phyloP scores from a whole-genome alignment of 352 stramenopile species.

The Globisporangium irregulare region DNA sequence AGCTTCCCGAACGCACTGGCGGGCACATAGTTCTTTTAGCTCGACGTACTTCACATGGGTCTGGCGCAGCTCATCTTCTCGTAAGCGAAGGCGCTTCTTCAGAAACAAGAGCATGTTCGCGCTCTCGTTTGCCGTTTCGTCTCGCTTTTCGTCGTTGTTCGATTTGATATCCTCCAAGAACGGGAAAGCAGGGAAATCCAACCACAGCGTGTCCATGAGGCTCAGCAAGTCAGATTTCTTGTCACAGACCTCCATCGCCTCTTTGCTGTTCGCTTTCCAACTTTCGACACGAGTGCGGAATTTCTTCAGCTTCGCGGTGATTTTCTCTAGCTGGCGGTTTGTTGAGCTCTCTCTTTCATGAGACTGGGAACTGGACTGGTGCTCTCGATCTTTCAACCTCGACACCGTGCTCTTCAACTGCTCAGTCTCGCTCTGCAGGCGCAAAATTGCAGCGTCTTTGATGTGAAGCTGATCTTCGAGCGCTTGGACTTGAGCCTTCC shows the following conservation, averaged over 20 bases:
- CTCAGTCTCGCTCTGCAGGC: slow-evolving; percentile 36
- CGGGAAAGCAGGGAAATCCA: slow-evolving; percentile 52
- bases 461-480: slow-evolving; percentile 32
- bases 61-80: slow-evolving; percentile 56
- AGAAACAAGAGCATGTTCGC: slow-evolving; percentile 44
- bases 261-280: slow-evolving; percentile 52
- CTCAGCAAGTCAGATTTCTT: slow-evolving; percentile 26
- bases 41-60: slow-evolving; percentile 70
- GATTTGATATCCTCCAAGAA: slow-evolving; percentile 1
- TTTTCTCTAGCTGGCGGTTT: slow-evolving; percentile 36
- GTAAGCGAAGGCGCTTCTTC: slow-evolving; percentile 52
- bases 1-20: slow-evolving; percentile 70
- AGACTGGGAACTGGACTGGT: slow-evolving; percentile 10
- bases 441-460: slow-evolving; percentile 31
- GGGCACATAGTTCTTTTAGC: slow-evolving; percentile 71
- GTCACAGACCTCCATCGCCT: slow-evolving; percentile 36
- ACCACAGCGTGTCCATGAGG: slow-evolving; percentile 47
- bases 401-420: slow-evolving; percentile 27
- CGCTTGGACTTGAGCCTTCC: slow-evolving; percentile 19
- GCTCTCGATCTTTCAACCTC: slow-evolving; percentile 21
- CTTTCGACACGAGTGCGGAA: slow-evolving; percentile 47
- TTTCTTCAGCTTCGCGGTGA: slow-evolving; percentile 35
- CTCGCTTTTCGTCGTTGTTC: neutral
- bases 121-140: slow-evolving; percentile 12
- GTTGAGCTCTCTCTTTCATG: slow-evolving; percentile 20